Evolutionary conservation across 495 filamentous ascomycete genomes (phyloP).

Genomic region (Penicillium paxilli): DNA sequence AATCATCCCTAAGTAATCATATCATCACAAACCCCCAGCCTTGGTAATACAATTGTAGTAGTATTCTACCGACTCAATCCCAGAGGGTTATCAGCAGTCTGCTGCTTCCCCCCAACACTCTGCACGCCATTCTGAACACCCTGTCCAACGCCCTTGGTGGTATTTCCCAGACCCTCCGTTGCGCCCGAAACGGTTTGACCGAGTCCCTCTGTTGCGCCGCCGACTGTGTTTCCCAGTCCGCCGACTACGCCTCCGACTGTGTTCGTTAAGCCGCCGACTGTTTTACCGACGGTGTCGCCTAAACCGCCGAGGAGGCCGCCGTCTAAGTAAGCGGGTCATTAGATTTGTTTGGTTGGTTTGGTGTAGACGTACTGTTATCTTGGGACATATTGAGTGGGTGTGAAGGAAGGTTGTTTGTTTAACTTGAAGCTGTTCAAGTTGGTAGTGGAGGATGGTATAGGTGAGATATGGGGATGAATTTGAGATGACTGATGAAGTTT

Average conservation of each 20-base stretch:
- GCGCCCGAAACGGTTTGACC: constrained; percentile 35
- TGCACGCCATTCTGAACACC: constrained; percentile 6
- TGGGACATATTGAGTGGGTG: constrained; percentile 12
- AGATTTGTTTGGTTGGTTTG: neutral
- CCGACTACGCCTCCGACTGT: constrained; percentile 32
- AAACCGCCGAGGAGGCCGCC: constrained; percentile 34
- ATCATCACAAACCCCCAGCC: too few relatives aligned
- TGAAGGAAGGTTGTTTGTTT: neutral
- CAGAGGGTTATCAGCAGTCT: constrained; percentile 26
- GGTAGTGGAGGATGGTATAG: neutral
- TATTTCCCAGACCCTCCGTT: constrained; percentile 34
- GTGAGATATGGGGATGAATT: neutral
- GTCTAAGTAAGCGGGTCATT: neutral
- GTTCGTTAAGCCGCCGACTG: constrained; percentile 36
- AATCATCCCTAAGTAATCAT: too few relatives aligned
- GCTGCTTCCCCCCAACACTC: constrained; percentile 22
- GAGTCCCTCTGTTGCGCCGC: constrained; percentile 30
- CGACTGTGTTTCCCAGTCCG: constrained; percentile 37
- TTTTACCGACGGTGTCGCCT: constrained; percentile 37
- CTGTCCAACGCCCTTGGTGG: constrained; percentile 27
- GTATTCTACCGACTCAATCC: constrained; percentile 16
- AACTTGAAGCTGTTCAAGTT: neutral
- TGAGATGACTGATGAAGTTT: neutral
- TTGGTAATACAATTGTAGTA: too few relatives aligned
- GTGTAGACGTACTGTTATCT: constrained; percentile 9